Conservation (phyloP, 2,329 filamentous ascomycete species). For the Cercospora sp. region DNA sequence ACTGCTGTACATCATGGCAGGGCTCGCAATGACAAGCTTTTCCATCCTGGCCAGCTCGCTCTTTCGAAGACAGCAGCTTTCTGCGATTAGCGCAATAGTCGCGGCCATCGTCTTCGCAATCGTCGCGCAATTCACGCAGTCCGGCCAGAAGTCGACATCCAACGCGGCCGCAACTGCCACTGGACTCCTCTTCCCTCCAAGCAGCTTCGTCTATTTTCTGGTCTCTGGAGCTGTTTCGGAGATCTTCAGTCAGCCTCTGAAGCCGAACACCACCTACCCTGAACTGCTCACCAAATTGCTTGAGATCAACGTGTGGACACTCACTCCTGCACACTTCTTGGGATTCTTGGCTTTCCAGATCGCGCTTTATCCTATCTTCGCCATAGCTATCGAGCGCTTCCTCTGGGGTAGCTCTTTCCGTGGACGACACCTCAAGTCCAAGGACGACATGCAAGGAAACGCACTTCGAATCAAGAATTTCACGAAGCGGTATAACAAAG, state of each 20-base stretch:
- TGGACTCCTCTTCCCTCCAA: constrained; percentile 76
- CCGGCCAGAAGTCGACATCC: constrained; percentile 55
- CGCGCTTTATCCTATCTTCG: constrained; percentile 71
- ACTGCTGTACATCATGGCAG: constrained; percentile 67
- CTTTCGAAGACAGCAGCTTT: constrained; percentile 81
- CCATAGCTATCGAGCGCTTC: constrained; percentile 67
- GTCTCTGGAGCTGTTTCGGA: constrained; percentile 46
- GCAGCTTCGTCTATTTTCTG: constrained; percentile 81
- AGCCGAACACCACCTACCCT: neutral
- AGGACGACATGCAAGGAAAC: constrained; percentile 25
- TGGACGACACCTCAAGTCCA: constrained; percentile 42
- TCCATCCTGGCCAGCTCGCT: constrained; percentile 80
- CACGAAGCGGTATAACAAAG: constrained; percentile 24
- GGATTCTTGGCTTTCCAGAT: constrained; percentile 75
- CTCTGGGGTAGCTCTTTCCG: constrained; percentile 69
- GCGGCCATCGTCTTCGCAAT: constrained; percentile 72
- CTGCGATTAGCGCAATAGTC: constrained; percentile 74
- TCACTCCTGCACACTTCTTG: constrained; percentile 58
- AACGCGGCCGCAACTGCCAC: constrained; percentile 67
- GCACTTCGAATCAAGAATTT: constrained; percentile 25
- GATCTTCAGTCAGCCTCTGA: constrained; percentile 24
- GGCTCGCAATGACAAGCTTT: constrained; percentile 68
- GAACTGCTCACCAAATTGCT: constrained; percentile 9
- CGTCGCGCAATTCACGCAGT: constrained; percentile 64
- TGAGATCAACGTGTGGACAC: constrained; percentile 17